A percentile compares a stretch with the other conserved stretches of the same genome.
These are phyloP conservation scores for Scorias spongiosa DNA, from an alignment of 2,329 filamentous ascomycete genomes.

Conservation along the genomic window DNA sequence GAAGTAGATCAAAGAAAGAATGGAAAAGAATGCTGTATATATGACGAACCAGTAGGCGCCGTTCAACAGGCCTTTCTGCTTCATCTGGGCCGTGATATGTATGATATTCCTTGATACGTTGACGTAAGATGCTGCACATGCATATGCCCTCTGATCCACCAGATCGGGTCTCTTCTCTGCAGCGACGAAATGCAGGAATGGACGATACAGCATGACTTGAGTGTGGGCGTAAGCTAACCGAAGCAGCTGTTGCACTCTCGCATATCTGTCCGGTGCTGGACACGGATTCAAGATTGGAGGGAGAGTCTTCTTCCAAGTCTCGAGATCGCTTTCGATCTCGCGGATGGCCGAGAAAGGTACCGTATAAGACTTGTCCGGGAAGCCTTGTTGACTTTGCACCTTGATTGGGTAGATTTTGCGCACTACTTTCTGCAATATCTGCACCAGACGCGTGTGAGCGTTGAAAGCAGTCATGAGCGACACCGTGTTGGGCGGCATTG, in stretches of 20 bases:
- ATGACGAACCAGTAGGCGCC: conserved; percentile 80
- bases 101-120: conserved; percentile 59
- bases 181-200: conserved; percentile 72
- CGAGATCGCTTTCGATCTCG: conserved; percentile 48
- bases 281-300: conserved; percentile 67
- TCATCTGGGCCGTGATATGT: conserved; percentile 65
- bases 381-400: conserved; percentile 20
- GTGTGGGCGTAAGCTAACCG: conserved; percentile 71
- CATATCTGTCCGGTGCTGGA: conserved; percentile 56
- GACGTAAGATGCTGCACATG: conserved; percentile 53
- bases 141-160: conserved; percentile 64
- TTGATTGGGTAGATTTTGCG: conserved; percentile 51
- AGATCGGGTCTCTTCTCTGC: conserved; percentile 34
- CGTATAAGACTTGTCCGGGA: conserved; percentile 39
- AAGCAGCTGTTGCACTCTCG: conserved; percentile 54
- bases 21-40: conserved; percentile 70
- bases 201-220: conserved; percentile 68
- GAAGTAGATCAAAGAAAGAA: conserved; percentile 65
- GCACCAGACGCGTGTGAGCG: conserved; percentile 42
- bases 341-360: conserved; percentile 49
- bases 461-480: conserved; percentile 46
- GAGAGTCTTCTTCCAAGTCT: conserved; percentile 49
- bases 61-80: conserved; percentile 56
- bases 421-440: conserved; percentile 45
- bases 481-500: conserved; percentile 40